A percentile compares a stretch with the other conserved stretches of the same genome.
These are phyloP conservation scores for Gossypium australe DNA, from an alignment of 345 rosid species.

Conservation along the genomic window DNA sequence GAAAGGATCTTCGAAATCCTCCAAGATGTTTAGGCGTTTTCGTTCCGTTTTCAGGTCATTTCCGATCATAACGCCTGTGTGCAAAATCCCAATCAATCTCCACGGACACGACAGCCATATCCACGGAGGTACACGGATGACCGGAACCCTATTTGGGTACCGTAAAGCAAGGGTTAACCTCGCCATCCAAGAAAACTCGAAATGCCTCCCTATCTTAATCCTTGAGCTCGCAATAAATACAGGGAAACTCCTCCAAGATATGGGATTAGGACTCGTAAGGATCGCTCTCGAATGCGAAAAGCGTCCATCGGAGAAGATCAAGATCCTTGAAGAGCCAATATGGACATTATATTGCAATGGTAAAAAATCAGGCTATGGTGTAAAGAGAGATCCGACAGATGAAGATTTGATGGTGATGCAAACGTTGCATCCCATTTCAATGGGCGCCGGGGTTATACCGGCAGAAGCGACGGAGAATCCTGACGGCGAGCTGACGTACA, in stretches of 20 bases:
- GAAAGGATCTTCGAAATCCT: conserved; percentile 34
- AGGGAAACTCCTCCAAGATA: conserved; percentile 68
- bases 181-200: conserved; percentile 70
- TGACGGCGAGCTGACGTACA: conserved; percentile 69
- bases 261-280: conserved; percentile 64
- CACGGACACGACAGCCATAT: conserved; percentile 50
- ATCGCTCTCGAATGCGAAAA: conserved; percentile 83
- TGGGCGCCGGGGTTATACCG: conserved; percentile 85
- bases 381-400: conserved; percentile 63
- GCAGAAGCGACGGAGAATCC: conserved; percentile 26
- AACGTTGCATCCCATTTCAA: conserved; percentile 60
- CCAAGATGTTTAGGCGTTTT: conserved; percentile 40
- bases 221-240: conserved; percentile 71
- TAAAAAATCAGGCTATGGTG: conserved; percentile 66
- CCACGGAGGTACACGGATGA: conserved; percentile 74
- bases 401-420: conserved; percentile 80
- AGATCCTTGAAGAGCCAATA: conserved; percentile 58
- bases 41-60: conserved; percentile 68
- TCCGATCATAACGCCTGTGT: conserved; percentile 52
- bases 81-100: conserved; percentile 52
- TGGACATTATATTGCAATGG: conserved; percentile 82
- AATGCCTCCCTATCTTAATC: conserved; percentile 51
- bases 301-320: conserved; percentile 48
- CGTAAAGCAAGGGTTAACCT: conserved; percentile 60
- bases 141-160: conserved; percentile 72